Evolutionary conservation across 1,284 basidiomycete genomes (phyloP), one percentile per base, ranked within the genome.

Genomic region (Ganoderma multipileum): DNA sequence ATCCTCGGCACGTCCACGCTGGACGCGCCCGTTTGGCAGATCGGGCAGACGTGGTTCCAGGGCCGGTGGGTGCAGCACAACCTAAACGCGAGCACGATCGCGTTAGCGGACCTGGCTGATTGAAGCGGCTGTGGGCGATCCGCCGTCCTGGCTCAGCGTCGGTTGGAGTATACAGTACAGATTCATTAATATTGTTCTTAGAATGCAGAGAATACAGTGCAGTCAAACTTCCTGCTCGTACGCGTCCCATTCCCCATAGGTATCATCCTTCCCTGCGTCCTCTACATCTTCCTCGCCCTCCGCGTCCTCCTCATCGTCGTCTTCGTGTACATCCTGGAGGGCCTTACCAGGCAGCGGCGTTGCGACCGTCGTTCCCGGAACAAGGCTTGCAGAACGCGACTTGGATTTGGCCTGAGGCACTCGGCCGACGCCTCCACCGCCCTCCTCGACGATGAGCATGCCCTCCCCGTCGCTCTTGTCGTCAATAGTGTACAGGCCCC

Each of bases 391-490:
- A 14, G 71, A 73, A 36, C 72, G 71, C 14, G 72, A 68, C 68
- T 72, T 72, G 11, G 72, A 68, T 66, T 72, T 72, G 14, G 63
- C 57, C 23, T 63, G 47, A 12, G 60, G 70, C 6, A 61, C 73
- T 70, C 74, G 74, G 1, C 79, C 81, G 6, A 80, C 77, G 20
- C 77, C 78, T 18, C 81, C 80, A 33, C 80, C 85, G 41, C 84
- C 84, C 64, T 83, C 84, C 70, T 87, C 87, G 62, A 82, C 80
- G 39, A 83, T 81, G 65, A 85, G 79, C 73, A 86, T 79, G 44
- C 77, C 78, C 65, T 84, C 85, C 0, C 80, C 84, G 18, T 88
- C 87, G 58, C 83, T 85, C 72, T 90, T 87, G 61, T 89, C 86
- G 28, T 88, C 87, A 60, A 84, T 78, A 23, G 80, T 82, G 57